Percentiles rank a stretch among this genome's conserved stretches.
phyloP scores from a whole-genome alignment of 2,329 filamentous ascomycete genomes.

The Trichoderma citrinoviride region DNA sequence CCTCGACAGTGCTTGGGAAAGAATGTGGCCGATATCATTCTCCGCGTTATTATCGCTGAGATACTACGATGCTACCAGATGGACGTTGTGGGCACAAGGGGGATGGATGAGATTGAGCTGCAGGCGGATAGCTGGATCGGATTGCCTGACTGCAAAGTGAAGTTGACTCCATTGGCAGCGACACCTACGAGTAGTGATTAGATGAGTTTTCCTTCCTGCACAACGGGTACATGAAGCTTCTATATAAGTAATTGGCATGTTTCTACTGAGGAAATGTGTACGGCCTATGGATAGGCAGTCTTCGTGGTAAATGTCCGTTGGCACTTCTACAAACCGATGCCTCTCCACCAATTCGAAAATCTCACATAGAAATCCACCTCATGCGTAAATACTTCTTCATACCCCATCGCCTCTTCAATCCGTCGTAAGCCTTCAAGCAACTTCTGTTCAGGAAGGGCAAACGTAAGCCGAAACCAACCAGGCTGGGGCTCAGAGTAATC shows the following conservation, averaged over 20 bases:
- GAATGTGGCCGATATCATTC: constrained; percentile 16
- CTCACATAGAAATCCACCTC: background rate
- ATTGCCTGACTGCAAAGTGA: constrained; percentile 4
- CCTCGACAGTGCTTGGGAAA: constrained; percentile 16
- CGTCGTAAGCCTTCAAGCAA: constrained; percentile 4
- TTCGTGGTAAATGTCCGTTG: background rate
- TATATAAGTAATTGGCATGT: no score
- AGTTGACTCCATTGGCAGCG: background rate
- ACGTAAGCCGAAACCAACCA: constrained; percentile 18
- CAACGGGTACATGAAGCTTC: background rate
- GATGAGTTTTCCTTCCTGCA: no score
- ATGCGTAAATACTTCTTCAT: background rate
- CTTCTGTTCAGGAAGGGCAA: constrained; percentile 7
- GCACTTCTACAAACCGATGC: background rate
- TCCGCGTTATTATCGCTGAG: constrained; percentile 10
- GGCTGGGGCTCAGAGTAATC: constrained; percentile 16
- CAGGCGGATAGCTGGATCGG: constrained; percentile 21
- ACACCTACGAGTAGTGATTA: background rate
- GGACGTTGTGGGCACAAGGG: background rate
- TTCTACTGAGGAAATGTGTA: no score
- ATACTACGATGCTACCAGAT: background rate
- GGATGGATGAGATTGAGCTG: background rate
- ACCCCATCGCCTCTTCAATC: constrained; percentile 14
- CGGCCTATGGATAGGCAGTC: no score
- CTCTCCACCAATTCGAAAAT: background rate